Conservation (phyloP, 2,329 filamentous ascomycete genomes). For the Pseudogymnoascus sp. region DNA sequence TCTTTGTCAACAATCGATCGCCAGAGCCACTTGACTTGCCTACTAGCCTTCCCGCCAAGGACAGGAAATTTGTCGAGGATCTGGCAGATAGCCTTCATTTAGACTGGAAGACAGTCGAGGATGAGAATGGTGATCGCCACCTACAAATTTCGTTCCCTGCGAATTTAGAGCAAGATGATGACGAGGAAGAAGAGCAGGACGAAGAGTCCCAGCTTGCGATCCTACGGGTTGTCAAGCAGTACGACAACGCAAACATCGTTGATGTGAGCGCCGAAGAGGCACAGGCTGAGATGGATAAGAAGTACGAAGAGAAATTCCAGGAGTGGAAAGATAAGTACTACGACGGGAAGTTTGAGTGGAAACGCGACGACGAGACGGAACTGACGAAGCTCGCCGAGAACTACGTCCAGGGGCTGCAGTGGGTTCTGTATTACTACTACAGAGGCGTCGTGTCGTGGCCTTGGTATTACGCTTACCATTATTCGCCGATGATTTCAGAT, state of each 20-base stretch:
- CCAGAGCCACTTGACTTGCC: conserved; percentile 64
- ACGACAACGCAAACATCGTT: conserved; percentile 80
- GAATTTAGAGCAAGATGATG: conserved; percentile 40
- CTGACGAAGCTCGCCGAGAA: conserved; percentile 81
- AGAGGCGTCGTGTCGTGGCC: conserved; percentile 95
- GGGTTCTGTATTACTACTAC: conserved; percentile 98
- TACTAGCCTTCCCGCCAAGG: conserved; percentile 63
- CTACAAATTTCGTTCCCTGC: conserved; percentile 52
- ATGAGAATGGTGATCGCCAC: conserved; percentile 58
- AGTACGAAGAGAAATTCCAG: conserved; percentile 84
- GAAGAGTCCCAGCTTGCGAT: conserved; percentile 79
- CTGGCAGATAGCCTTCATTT: conserved; percentile 62
- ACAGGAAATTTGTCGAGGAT: conserved; percentile 89
- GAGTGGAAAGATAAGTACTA: conserved; percentile 97
- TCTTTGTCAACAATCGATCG: conserved; percentile 66
- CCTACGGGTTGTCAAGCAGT: conserved; percentile 75
- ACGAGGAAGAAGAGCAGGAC: conserved; percentile 66
- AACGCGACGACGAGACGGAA: conserved; percentile 69
- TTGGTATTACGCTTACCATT: conserved; percentile 96
- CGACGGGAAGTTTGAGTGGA: conserved; percentile 82
- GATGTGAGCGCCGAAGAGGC: conserved; percentile 74
- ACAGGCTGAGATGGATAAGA: conserved; percentile 67
- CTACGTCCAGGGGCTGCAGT: conserved; percentile 94
- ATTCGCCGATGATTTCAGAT: conserved; percentile 94
- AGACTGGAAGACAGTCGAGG: conserved; percentile 54